phyloP scores from a whole-genome alignment of 768 basidiomycete species.

The Kwoniella bestiolae region DNA sequence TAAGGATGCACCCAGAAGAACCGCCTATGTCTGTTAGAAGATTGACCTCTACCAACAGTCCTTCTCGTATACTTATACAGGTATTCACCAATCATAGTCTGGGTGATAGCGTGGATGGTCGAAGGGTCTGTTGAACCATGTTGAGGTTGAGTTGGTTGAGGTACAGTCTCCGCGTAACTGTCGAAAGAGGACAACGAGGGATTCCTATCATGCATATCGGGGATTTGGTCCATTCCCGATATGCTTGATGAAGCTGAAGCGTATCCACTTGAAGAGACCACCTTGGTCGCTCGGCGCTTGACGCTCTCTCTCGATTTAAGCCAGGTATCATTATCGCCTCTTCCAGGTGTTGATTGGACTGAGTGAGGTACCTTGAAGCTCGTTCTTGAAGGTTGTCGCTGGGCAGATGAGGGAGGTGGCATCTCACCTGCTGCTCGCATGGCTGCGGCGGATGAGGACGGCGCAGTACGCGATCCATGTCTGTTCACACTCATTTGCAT shows the following conservation, averaged over 20 bases:
- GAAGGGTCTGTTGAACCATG: constrained; percentile 76
- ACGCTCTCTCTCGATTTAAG: constrained; percentile 39
- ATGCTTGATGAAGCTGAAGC: constrained; percentile 40
- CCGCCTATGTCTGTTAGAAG: constrained; percentile 83
- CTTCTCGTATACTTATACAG: constrained; percentile 95
- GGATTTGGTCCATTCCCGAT: constrained; percentile 21
- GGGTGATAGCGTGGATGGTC: constrained; percentile 94
- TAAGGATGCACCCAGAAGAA: constrained; percentile 99
- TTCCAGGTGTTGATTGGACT: constrained; percentile 27
- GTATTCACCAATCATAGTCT: constrained; percentile 99
- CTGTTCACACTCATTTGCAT: constrained; percentile 32
- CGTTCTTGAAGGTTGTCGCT: constrained; percentile 39
- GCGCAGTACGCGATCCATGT: constrained; percentile 29
- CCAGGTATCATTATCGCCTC: constrained; percentile 27
- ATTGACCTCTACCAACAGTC: constrained; percentile 85
- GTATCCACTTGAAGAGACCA: constrained; percentile 37
- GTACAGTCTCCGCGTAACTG: constrained; percentile 12
- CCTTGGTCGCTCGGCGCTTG: constrained; percentile 34
- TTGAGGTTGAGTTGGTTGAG: not conserved
- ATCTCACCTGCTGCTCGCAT: constrained; percentile 34
- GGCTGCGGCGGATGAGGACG: constrained; percentile 39
- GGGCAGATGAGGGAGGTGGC: constrained; percentile 34
- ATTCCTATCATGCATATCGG: constrained; percentile 23
- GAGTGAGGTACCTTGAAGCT: constrained; percentile 24
- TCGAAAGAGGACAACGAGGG: constrained; percentile 50